Evolutionary conservation across 306 rosid genomes (phyloP).

Genomic region (Rubus idaeus): DNA sequence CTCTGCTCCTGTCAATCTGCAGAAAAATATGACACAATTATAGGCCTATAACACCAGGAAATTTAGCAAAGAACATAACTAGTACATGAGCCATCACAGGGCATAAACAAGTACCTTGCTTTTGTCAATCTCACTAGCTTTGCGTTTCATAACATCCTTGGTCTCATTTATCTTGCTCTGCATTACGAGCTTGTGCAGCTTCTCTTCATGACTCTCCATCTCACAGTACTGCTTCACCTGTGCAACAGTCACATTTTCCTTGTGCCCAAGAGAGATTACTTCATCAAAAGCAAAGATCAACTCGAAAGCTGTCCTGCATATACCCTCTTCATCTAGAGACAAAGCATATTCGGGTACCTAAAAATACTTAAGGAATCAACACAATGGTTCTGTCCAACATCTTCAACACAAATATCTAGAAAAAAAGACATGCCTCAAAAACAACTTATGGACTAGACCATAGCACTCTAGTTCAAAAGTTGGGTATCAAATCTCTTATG

Average conservation of each 20-base stretch:
- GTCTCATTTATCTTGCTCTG: slow-evolving; percentile 96
- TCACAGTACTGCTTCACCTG: slow-evolving; percentile 93
- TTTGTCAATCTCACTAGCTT: slow-evolving; percentile 98
- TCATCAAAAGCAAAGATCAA: slow-evolving; percentile 96
- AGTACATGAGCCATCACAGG: slow-evolving; percentile 13
- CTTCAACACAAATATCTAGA: not conserved
- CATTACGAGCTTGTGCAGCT: slow-evolving; percentile 86
- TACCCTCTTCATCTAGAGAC: slow-evolving; percentile 92
- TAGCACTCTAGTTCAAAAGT: not conserved
- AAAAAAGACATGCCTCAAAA: not conserved
- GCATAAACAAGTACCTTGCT: slow-evolving; percentile 71
- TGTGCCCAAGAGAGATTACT: slow-evolving; percentile 93
- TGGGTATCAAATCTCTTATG: not conserved
- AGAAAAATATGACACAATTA: slow-evolving; percentile 22
- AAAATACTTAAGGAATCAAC: slow-evolving; percentile 49
- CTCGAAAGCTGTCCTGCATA: slow-evolving; percentile 83
- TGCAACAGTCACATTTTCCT: slow-evolving; percentile 80
- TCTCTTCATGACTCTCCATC: slow-evolving; percentile 99
- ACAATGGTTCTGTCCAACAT: not conserved
- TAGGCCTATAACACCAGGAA: slow-evolving; percentile 3
- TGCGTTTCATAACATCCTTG: slow-evolving; percentile 93
- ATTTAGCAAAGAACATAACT: not conserved
- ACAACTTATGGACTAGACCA: not conserved
- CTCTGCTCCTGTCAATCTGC: slow-evolving; percentile 90
- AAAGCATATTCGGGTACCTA: slow-evolving; percentile 91